phyloP scores from a whole-genome alignment of 495 filamentous ascomycete species.

The Aspergillus cavernicola region DNA sequence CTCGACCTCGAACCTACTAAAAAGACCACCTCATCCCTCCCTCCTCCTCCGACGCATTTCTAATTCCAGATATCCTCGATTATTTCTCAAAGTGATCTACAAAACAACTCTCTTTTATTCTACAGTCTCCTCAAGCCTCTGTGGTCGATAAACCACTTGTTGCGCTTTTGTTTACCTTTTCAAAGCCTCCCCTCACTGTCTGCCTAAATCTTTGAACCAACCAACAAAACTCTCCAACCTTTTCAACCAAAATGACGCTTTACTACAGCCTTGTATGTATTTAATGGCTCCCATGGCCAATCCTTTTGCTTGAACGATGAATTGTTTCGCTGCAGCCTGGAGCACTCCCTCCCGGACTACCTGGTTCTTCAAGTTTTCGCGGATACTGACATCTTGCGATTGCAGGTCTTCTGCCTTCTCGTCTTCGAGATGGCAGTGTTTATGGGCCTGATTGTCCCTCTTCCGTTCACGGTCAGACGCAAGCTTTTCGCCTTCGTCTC shows the following conservation, averaged over 20 bases:
- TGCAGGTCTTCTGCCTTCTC: conserved; percentile 85
- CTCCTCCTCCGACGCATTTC: conserved; percentile 15
- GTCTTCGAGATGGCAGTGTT: conserved; percentile 93
- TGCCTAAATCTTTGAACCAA: conserved; percentile 11
- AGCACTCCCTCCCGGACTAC: not conserved
- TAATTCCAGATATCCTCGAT: not conserved
- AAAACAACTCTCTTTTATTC: not conserved
- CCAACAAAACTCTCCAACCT: conserved; percentile 2
- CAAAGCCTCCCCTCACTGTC: conserved; percentile 5
- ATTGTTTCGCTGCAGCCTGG: conserved; percentile 14
- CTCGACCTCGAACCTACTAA: conserved; percentile 18
- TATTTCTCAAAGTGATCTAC: not conserved
- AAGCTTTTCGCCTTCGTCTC: conserved; percentile 92
- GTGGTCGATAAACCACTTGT: not conserved
- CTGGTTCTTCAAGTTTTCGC: not conserved
- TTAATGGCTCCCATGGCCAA: not conserved
- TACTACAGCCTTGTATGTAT: conserved; percentile 92
- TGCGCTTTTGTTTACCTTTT: conserved; percentile 19
- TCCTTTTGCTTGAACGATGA: not conserved
- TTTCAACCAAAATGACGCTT: conserved; percentile 76
- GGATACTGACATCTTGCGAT: conserved; percentile 13
- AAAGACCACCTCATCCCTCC: conserved; percentile 30
- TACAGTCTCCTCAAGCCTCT: not conserved
- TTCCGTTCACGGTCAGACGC: conserved; percentile 81
- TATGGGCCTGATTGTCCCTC: conserved; percentile 83